phyloP scores from a whole-genome alignment of 148 eudicot genomes.

The Rhododendron ferrugineum region DNA sequence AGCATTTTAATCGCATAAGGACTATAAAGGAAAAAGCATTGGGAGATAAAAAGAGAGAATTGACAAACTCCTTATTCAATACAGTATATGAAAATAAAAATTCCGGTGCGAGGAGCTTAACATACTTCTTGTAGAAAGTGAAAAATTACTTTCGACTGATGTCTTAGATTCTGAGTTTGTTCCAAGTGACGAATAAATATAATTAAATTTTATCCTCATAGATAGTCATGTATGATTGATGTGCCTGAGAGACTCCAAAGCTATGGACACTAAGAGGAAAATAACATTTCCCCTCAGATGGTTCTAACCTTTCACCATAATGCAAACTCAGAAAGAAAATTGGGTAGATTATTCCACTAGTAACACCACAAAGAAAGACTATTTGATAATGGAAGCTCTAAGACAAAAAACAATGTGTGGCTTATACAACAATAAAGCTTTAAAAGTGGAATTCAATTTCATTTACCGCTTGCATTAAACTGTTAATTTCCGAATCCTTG shows the following conservation, averaged over 20 bases:
- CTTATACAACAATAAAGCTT: not conserved
- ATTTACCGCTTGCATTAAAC: constrained; percentile 70
- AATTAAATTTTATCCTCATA: not conserved
- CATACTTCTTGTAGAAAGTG: not conserved
- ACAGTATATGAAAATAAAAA: not conserved
- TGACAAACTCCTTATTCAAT: not conserved
- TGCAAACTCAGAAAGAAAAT: not conserved
- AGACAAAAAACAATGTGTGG: not conserved
- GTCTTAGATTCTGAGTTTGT: not conserved
- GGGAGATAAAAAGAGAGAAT: not conserved
- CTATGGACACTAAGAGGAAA: not conserved
- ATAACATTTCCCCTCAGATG: not conserved
- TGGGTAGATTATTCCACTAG: too few species aligned
- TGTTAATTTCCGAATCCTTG: constrained; percentile 54
- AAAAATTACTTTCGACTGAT: not conserved
- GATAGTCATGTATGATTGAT: not conserved
- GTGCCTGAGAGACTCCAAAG: not conserved
- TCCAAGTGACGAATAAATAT: not conserved
- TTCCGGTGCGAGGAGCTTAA: not conserved
- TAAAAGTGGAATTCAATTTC: not conserved
- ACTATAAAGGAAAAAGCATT: not conserved
- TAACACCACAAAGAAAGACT: not conserved
- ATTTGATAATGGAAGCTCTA: not conserved
- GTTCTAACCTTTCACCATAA: not conserved
- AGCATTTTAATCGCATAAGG: not conserved